These are phyloP conservation scores for Urochloa ruziziensis DNA, from an alignment of 176 grass and related monocot species.

Conservation along the genomic window DNA sequence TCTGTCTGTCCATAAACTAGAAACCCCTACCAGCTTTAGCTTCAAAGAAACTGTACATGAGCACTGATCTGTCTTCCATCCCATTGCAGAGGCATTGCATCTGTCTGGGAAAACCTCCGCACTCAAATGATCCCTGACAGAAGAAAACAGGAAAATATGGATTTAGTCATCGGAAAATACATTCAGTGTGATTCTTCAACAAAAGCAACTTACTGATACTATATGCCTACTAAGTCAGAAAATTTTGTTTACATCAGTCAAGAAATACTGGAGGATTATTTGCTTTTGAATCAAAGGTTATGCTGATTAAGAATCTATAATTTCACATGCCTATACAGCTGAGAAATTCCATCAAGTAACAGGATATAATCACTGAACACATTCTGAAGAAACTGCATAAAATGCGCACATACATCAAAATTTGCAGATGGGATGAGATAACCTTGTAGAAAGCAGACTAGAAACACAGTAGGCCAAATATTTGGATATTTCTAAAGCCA, in stretches of 20 bases:
- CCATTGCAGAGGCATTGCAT: background rate
- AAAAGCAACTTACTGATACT: background rate
- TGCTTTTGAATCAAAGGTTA: slow-evolving; percentile 7
- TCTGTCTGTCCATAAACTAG: slow-evolving; percentile 14
- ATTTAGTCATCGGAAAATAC: slow-evolving; percentile 8
- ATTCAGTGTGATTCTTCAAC: background rate
- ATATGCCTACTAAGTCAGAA: background rate
- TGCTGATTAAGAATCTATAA: background rate
- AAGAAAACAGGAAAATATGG: background rate
- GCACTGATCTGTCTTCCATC: background rate
- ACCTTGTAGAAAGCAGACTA: slow-evolving; percentile 16
- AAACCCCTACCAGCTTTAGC: slow-evolving; percentile 3
- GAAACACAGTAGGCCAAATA: background rate
- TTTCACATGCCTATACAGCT: slow-evolving; percentile 14
- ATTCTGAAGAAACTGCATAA: background rate
- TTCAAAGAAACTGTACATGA: background rate
- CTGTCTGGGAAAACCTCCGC: background rate
- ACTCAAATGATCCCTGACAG: background rate
- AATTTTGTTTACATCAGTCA: background rate
- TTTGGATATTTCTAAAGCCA: background rate
- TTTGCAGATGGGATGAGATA: background rate
- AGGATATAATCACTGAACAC: background rate
- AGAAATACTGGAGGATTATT: background rate
- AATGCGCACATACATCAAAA: background rate
- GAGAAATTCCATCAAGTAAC: background rate